Percentiles rank a stretch among this genome's conserved stretches.
These are phyloP conservation scores for Boletus vinaceobasis DNA, from an alignment of 768 basidiomycete genomes.

Conservation along the genomic window DNA sequence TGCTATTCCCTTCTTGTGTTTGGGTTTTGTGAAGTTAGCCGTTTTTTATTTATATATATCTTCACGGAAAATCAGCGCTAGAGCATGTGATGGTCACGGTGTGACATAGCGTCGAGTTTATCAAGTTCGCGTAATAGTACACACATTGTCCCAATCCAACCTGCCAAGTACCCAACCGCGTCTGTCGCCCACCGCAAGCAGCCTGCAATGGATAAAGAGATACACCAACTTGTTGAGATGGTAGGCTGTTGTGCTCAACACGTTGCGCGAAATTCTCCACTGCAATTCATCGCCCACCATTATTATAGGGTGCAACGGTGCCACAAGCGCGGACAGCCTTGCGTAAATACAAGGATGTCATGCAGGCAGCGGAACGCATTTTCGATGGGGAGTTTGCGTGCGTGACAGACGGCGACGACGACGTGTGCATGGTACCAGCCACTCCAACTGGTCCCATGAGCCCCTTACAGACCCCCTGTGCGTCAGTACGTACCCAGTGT, in stretches of 20 bases:
- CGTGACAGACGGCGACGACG: conserved; percentile 50
- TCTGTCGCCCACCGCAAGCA: neutral
- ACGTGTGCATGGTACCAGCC: conserved; percentile 43
- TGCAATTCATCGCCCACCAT: neutral
- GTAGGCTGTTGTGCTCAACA: conserved; percentile 26
- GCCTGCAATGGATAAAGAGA: conserved; percentile 46
- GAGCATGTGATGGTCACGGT: conserved; percentile 14
- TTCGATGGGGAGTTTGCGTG: conserved; percentile 84
- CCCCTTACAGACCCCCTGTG: conserved; percentile 26
- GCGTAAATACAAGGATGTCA: conserved; percentile 80
- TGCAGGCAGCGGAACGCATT: conserved; percentile 84
- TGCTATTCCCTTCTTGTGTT: conserved; percentile 7
- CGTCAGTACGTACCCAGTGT: conserved; percentile 17
- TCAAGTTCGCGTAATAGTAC: conserved; percentile 18
- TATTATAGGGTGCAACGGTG: conserved; percentile 81
- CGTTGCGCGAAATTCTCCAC: neutral
- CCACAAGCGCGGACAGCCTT: conserved; percentile 84
- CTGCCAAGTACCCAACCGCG: neutral
- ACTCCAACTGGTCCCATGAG: conserved; percentile 25
- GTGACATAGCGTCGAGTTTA: conserved; percentile 21
- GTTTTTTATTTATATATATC: conserved; percentile 18
- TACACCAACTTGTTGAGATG: conserved; percentile 65
- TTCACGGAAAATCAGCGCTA: neutral
- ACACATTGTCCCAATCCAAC: conserved; percentile 13
- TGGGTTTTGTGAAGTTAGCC: conserved; percentile 11